phyloP scores from a whole-genome alignment of 2,329 filamentous ascomycete species.

The Lecanosticta acicola region DNA sequence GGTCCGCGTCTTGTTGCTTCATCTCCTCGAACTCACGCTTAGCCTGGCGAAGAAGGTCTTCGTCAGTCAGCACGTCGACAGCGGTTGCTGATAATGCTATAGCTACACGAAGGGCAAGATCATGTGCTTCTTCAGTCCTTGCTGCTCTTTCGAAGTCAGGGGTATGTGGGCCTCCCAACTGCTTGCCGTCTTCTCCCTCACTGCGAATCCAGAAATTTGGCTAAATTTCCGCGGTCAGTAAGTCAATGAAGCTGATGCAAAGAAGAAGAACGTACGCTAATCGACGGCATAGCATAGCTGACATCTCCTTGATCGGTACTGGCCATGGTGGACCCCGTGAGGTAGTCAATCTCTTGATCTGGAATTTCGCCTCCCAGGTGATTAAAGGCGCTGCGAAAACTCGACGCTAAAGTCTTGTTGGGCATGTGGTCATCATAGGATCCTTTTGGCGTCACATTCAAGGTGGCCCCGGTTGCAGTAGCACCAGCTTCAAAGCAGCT shows the following conservation, averaged over 20 bases:
- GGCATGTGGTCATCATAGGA: constrained; percentile 53
- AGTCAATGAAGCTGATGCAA: background rate
- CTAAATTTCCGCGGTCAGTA: constrained; percentile 2
- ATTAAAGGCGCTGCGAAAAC: constrained; percentile 28
- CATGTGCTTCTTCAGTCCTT: constrained; percentile 35
- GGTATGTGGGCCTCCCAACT: constrained; percentile 36
- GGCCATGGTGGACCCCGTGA: constrained; percentile 44
- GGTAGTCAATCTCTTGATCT: constrained; percentile 38
- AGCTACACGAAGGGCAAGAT: constrained; percentile 30
- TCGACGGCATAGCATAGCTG: constrained; percentile 52
- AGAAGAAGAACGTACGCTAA: constrained; percentile 34
- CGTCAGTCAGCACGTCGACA: constrained; percentile 31
- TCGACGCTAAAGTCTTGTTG: constrained; percentile 43
- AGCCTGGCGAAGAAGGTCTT: constrained; percentile 22
- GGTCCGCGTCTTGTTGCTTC: constrained; percentile 2
- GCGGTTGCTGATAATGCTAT: constrained; percentile 37
- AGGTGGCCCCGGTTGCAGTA: constrained; percentile 45
- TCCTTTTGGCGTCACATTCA: constrained; percentile 40
- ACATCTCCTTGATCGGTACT: constrained; percentile 58
- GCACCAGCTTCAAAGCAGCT: constrained; percentile 45
- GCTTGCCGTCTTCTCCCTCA: constrained; percentile 25
- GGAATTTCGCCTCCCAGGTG: constrained; percentile 33
- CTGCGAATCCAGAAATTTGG: constrained; percentile 46
- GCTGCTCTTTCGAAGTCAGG: constrained; percentile 37
- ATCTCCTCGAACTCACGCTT: constrained; percentile 28